A percentile compares a stretch with the other conserved stretches of the same genome.
phyloP scores from a whole-genome alignment of 139 green algal species.

The Tetradesmus obliquus region DNA sequence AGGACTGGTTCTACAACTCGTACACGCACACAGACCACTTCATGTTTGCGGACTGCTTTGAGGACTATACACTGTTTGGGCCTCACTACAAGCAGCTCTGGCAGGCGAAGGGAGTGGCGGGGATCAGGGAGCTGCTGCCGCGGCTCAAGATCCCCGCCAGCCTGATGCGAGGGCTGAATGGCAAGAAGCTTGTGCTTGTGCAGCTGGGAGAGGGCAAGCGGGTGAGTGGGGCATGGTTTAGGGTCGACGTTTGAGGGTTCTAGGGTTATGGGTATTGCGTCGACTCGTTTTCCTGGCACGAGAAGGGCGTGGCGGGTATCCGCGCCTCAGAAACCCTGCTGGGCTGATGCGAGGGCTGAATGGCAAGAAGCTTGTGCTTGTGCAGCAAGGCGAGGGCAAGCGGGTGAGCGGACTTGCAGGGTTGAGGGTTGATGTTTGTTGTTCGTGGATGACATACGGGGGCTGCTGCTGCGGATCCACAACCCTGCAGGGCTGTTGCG shows the following conservation, averaged over 20 bases:
- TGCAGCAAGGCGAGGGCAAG: not conserved
- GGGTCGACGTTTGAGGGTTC: too few relatives aligned
- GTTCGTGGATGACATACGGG: not conserved
- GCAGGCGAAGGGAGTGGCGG: not conserved
- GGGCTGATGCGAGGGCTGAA: not conserved
- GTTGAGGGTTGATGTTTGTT: too few relatives aligned
- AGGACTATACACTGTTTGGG: slow-evolving; percentile 14
- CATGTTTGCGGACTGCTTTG: slow-evolving; percentile 14
- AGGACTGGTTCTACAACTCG: slow-evolving; percentile 41
- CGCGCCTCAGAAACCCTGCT: not conserved
- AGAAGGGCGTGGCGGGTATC: not conserved
- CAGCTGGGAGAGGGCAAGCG: not conserved
- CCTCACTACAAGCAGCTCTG: slow-evolving; percentile 6
- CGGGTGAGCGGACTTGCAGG: not conserved
- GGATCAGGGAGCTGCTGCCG: not conserved
- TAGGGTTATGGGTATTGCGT: too few relatives aligned
- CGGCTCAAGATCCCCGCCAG: not conserved
- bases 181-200: not conserved
- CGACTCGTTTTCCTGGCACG: not conserved
- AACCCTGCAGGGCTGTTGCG: slow-evolving; percentile 10
- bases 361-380: not conserved
- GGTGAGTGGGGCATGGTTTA: not conserved
- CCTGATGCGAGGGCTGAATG: not conserved
- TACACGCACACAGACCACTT: slow-evolving; percentile 12
- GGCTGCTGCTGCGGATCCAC: not conserved